A percentile compares a stretch with the other conserved stretches of the same genome.
phyloP scores from a whole-genome alignment of 2,329 filamentous ascomycete genomes.

The Fusarium nelsonii region DNA sequence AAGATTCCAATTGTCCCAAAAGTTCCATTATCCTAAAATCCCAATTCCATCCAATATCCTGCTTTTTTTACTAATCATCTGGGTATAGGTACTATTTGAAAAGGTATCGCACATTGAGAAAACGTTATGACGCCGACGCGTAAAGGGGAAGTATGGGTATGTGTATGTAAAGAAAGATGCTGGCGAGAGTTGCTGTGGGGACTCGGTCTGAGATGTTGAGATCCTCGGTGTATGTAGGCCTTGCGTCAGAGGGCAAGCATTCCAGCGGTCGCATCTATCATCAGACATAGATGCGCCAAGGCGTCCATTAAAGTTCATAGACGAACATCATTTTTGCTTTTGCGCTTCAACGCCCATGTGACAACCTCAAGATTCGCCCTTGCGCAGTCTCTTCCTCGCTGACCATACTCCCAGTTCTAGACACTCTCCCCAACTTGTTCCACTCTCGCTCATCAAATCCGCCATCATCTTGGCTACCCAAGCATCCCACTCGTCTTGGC shows the following conservation, averaged over 20 bases:
- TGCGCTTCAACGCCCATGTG: constrained; percentile 13
- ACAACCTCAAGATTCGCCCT: constrained; percentile 12
- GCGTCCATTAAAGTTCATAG: constrained; percentile 19
- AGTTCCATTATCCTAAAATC: constrained; percentile 24
- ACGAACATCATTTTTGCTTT: constrained; percentile 30
- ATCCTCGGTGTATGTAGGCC: not conserved
- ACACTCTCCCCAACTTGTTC: constrained; percentile 86
- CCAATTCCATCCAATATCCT: constrained; percentile 19
- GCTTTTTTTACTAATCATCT: constrained; percentile 43
- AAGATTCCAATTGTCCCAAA: constrained; percentile 21
- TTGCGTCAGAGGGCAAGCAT: constrained; percentile 11
- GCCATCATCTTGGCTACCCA: constrained; percentile 92
- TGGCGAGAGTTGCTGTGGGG: constrained; percentile 8
- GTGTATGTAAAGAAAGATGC: constrained; percentile 15
- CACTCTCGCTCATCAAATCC: constrained; percentile 82
- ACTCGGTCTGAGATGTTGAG: constrained; percentile 9
- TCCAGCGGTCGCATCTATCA: constrained; percentile 20
- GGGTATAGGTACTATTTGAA: constrained; percentile 75
- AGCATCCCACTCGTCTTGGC: constrained; percentile 89
- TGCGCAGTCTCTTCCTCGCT: constrained; percentile 73
- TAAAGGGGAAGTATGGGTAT: constrained; percentile 40
- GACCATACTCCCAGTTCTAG: constrained; percentile 89
- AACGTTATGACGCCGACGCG: constrained; percentile 74
- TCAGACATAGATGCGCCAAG: constrained; percentile 28
- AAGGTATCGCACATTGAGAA: constrained; percentile 85